Evolutionary conservation across 352 stramenopile species (phyloP).

Genomic region (Pythium guiyangense): DNA sequence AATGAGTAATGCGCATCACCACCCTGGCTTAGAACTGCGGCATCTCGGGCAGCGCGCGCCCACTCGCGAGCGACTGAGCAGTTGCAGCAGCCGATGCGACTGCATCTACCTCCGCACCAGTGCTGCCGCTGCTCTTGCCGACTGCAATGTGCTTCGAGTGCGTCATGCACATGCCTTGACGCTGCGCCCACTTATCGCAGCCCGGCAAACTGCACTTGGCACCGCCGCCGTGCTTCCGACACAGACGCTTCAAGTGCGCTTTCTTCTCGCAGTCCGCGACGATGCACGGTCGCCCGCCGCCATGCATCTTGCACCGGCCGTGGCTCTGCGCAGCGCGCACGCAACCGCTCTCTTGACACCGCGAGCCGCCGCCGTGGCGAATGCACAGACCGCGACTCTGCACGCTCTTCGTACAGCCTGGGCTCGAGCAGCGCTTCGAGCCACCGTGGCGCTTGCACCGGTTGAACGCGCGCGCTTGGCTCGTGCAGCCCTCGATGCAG

Average conservation of each 20-base stretch:
- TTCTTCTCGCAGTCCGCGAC: slow-evolving; percentile 79
- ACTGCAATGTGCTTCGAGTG: slow-evolving; percentile 50
- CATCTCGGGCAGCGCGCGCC: too few relatives aligned
- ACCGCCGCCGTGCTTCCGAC: slow-evolving; percentile 77
- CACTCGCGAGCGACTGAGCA: too few relatives aligned
- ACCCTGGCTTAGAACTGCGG: too few relatives aligned
- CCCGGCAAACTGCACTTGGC: slow-evolving; percentile 60
- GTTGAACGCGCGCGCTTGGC: slow-evolving; percentile 77
- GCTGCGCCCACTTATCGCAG: slow-evolving; percentile 84
- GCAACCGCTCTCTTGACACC: slow-evolving; percentile 64
- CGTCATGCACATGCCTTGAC: slow-evolving; percentile 82
- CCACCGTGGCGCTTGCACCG: slow-evolving; percentile 81
- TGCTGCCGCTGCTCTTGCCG: not conserved
- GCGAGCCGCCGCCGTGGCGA: slow-evolving; percentile 69
- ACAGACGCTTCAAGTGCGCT: slow-evolving; percentile 76
- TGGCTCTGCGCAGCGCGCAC: slow-evolving; percentile 64
- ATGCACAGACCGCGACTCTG: slow-evolving; percentile 64
- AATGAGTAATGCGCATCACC: too few relatives aligned
- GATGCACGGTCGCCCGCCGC: slow-evolving; percentile 45
- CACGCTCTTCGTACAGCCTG: slow-evolving; percentile 76
- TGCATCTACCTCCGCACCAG: not conserved
- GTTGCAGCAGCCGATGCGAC: not conserved
- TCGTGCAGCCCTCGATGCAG: slow-evolving; percentile 68
- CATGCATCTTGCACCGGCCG: slow-evolving; percentile 62
- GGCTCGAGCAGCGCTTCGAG: slow-evolving; percentile 76